Evolutionary conservation across 345 rosid species (phyloP), one percentile per base, ranked within the genome.

Genomic region (Capsella bursapastoris): DNA sequence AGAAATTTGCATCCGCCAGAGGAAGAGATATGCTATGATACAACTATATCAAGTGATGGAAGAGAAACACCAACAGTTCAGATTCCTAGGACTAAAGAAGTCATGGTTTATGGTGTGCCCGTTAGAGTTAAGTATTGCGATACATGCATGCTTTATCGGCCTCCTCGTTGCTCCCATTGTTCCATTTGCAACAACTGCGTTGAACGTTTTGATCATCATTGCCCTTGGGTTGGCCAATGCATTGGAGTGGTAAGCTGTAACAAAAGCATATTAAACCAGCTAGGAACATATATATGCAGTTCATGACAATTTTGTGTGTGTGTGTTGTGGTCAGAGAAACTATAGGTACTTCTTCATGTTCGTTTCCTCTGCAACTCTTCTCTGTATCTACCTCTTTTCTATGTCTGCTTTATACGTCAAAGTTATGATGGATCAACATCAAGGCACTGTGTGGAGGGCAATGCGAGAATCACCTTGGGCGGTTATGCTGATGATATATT

Each of bases 141-240:
- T 22, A 95, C 99, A 2, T 95, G 99, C 86, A 95, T 92, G 99
- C 93, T 92, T 79, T 95, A 90, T 71, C 88, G 97, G 44, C 99
- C 99, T 79, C 97, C 99, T 35, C 96, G 98, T 64, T 92, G 98
- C 82, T 95, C 98, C 13, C 99, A 95, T 72, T 76, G 79, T 63
- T 76, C 79, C 37, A 63, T 76, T 55, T 76, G 79, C 53, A 64
- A 72, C n/a, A 72, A 94, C 55, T 94, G 99, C 18, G 96, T 95
- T 53, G 98, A 92, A 80, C 90, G 98, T 56, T 95, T 95, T 80
- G 99, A 95, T 83, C 99, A 95, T 77, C 98, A 95, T 76, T 95
- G 99, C 76, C 98, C 98, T 37, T 95, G 99, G 99, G 94, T 95
- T 47, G 98, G 99, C 57, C 99, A 95, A 74, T 95, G 99, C 84